Evolutionary conservation across 2,329 filamentous ascomycete genomes (phyloP).

Genomic region (Rugonectria rugulosa): DNA sequence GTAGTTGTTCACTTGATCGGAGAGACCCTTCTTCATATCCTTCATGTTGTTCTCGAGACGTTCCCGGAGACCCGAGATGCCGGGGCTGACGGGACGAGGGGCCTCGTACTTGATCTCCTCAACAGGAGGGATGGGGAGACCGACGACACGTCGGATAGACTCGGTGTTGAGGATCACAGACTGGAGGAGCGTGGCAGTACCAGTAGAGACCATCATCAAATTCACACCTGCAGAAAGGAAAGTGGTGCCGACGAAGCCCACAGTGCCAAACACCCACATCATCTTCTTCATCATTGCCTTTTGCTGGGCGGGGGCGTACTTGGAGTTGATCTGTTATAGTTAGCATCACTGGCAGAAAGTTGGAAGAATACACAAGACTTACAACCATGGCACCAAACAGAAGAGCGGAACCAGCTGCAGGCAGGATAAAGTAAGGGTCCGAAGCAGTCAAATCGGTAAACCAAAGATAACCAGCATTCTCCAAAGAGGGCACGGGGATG

Average conservation of each 20-base stretch:
- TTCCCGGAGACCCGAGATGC: slow-evolving; percentile 40
- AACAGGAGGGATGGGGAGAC: slow-evolving; percentile 47
- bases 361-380: slow-evolving; percentile 28
- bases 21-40: slow-evolving; percentile 49
- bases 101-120: slow-evolving; percentile 44
- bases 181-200: slow-evolving; percentile 48
- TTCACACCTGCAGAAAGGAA: slow-evolving; percentile 59
- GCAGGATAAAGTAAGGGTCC: slow-evolving; percentile 83
- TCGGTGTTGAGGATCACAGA: slow-evolving; percentile 48
- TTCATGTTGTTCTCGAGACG: slow-evolving; percentile 44
- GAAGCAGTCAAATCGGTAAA: slow-evolving; percentile 76
- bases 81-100: slow-evolving; percentile 39
- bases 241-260: slow-evolving; percentile 54
- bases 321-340: slow-evolving; percentile 46
- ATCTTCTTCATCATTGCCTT: slow-evolving; percentile 51
- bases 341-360: slow-evolving; percentile 13
- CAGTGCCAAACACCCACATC: slow-evolving; percentile 51
- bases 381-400: slow-evolving; percentile 66
- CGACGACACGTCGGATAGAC: slow-evolving; percentile 47
- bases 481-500: slow-evolving; percentile 82
- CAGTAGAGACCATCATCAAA: slow-evolving; percentile 55
- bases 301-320: slow-evolving; percentile 43
- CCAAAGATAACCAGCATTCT: slow-evolving; percentile 77
- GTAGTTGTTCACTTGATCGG: slow-evolving; percentile 43
- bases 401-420: slow-evolving; percentile 63